Conservation (phyloP, 169 alveolate genomes). For the Plasmodium gaboni region DNA sequence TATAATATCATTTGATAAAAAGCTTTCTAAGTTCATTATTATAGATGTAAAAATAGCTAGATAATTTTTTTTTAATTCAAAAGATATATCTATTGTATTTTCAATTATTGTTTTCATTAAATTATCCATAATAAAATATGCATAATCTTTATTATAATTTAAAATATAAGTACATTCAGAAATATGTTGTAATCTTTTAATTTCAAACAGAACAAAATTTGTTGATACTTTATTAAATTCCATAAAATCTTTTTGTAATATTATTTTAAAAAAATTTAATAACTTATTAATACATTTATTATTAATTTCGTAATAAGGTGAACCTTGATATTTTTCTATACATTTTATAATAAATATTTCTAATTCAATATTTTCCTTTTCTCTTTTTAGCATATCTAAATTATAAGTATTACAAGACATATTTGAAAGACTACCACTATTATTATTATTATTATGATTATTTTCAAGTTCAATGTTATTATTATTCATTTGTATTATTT, state of each 20-base stretch:
- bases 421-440: neutral
- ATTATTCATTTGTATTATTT: neutral
- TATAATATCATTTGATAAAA: conserved; percentile 36
- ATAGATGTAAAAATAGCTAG: conserved; percentile 52
- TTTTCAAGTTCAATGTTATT: neutral
- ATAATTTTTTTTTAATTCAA: conserved; percentile 54
- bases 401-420: neutral
- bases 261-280: conserved; percentile 21
- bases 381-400: conserved; percentile 8
- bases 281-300: conserved; percentile 21
- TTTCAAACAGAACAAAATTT: conserved; percentile 27
- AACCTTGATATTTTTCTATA: conserved; percentile 39
- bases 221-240: conserved; percentile 9
- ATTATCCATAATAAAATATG: conserved; percentile 54
- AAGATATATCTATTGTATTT: neutral
- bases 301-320: conserved; percentile 67
- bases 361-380: conserved; percentile 24
- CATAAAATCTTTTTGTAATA: conserved; percentile 29
- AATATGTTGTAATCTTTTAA: conserved; percentile 45
- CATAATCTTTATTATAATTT: conserved; percentile 56
- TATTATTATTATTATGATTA: neutral
- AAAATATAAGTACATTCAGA: conserved; percentile 38
- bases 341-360: conserved; percentile 38
- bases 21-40: conserved; percentile 15
- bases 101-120: conserved; percentile 23